Evolutionary conservation across 371 early-diverging fungal genomes (phyloP).

Genomic region (Mortierella sp.): DNA sequence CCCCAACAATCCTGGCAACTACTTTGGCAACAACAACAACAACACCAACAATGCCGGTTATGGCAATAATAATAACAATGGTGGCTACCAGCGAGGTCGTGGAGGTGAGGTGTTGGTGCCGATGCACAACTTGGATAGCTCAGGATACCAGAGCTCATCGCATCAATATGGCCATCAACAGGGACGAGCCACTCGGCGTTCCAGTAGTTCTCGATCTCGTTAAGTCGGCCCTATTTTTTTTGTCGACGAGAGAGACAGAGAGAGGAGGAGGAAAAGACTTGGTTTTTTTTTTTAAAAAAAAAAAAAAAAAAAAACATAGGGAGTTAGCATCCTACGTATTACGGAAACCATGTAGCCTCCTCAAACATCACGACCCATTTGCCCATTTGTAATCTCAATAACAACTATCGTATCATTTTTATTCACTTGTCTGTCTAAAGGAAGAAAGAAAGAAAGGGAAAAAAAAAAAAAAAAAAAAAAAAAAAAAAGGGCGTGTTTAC

Average conservation of each 20-base stretch:
- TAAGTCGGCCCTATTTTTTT: background rate
- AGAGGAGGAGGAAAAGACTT: background rate
- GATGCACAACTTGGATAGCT: conserved; percentile 34
- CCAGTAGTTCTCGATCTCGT: conserved; percentile 22
- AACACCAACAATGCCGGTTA: conserved; percentile 2
- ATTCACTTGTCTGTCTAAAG: background rate
- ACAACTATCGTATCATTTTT: background rate
- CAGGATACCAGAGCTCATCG: background rate
- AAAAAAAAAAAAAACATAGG: too few relatives aligned
- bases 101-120: conserved; percentile 49
- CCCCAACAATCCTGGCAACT: too few relatives aligned
- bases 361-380: too few relatives aligned
- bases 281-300: background rate
- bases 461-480: background rate
- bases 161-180: conserved; percentile 9
- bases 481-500: background rate
- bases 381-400: background rate
- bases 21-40: background rate
- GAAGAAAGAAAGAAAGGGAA: background rate
- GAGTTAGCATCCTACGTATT: too few relatives aligned
- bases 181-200: conserved; percentile 4
- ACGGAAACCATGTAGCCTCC: too few relatives aligned
- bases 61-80: conserved; percentile 2
- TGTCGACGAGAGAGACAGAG: too few relatives aligned
- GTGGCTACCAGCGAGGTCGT: conserved; percentile 13